Base-by-base conservation (phyloP, 441 rosid genomes). In the Eruca vesicaria region DNA sequence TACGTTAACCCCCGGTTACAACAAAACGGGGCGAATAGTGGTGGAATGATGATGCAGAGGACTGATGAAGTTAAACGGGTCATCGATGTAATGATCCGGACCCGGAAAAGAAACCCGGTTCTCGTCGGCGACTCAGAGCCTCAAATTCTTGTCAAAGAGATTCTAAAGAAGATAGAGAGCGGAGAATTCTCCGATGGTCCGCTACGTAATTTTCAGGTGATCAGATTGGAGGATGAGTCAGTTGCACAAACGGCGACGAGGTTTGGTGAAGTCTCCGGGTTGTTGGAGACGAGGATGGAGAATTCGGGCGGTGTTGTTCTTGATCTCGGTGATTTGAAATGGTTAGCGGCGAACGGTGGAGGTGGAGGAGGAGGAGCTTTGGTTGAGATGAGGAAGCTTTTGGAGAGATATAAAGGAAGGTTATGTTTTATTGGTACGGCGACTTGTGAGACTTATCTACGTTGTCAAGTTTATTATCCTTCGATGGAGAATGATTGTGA, bases 401-500 rank as follows among this genome's bases (percentile, higher is more conserved):
- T 90, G 78, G 81, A 68, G 29, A 83, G 84, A 69, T 86, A 80
- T 55, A 80, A 83, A 58, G 85, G 82, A 14, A 84, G 79, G 77
- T 50, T 95, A 35, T 90, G 96, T 87, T 70, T 95, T 79, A 89
- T 95, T 66, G 98, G 97, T 16, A 90, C 91, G 31, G 99, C 99
- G 12, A 92, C 98, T 65, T 95, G 96, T 55, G 98, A 95, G 81
- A 95, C 99, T 58, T 92, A 92, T 78, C 69, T 95, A 80, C 85
- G 99, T 63, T 95, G 98, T 76, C 99, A 92, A 78, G 89, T 95
- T 69, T 88, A 95, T 80, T 94, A 92, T 77, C 87, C 98, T 69
- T 82, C 89, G 11, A 87, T 95, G 98, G 99, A 95, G 78, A 86
- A 72, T 61, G 97, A 90, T 74, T 95, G 99, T 87, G 99, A 95